Evolutionary conservation across 2,329 filamentous ascomycete species (phyloP).

Genomic region (Seiridium cupressi): DNA sequence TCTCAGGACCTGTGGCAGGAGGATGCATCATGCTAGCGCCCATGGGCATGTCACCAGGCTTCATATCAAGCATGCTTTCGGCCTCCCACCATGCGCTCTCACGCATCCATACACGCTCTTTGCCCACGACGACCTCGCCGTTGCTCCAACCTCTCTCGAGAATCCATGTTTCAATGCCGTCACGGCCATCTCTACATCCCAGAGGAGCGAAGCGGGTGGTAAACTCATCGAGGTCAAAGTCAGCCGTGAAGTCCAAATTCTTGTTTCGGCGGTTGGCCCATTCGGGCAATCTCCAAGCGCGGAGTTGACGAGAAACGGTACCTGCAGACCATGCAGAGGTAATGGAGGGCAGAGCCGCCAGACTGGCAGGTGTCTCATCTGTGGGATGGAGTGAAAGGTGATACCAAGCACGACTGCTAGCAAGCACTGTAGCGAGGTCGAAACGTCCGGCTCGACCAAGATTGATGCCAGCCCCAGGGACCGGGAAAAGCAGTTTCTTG

Average conservation of each 20-base stretch:
- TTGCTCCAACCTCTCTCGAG: conserved; percentile 98
- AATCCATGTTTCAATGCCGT: conserved; percentile 92
- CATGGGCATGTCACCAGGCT: conserved; percentile 49
- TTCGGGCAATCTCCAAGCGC: conserved; percentile 89
- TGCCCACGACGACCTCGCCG: conserved; percentile 87
- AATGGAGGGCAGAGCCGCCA: conserved; percentile 69
- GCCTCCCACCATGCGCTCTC: conserved; percentile 97
- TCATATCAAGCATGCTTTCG: conserved; percentile 91
- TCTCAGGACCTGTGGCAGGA: conserved; percentile 61
- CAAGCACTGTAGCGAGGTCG: conserved; percentile 71
- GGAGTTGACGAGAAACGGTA: conserved; percentile 86
- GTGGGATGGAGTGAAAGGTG: conserved; percentile 90
- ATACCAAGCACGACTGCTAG: conserved; percentile 91
- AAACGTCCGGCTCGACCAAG: conserved; percentile 77
- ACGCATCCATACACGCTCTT: conserved; percentile 92
- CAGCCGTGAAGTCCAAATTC: conserved; percentile 90
- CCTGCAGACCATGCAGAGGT: conserved; percentile 92
- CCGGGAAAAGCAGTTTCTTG: conserved; percentile 76
- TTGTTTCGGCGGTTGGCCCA: conserved; percentile 95
- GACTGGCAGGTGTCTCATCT: conserved; percentile 73
- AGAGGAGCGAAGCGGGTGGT: conserved; percentile 76
- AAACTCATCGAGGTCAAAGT: conserved; percentile 95
- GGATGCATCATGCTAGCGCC: conserved; percentile 30
- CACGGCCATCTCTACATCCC: conserved; percentile 84
- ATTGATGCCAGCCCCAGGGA: conserved; percentile 74